Percentiles rank a stretch among this genome's conserved stretches.
phyloP scores from a whole-genome alignment of 805 yeast species.

The Tetrapisispora nanseiensis region DNA sequence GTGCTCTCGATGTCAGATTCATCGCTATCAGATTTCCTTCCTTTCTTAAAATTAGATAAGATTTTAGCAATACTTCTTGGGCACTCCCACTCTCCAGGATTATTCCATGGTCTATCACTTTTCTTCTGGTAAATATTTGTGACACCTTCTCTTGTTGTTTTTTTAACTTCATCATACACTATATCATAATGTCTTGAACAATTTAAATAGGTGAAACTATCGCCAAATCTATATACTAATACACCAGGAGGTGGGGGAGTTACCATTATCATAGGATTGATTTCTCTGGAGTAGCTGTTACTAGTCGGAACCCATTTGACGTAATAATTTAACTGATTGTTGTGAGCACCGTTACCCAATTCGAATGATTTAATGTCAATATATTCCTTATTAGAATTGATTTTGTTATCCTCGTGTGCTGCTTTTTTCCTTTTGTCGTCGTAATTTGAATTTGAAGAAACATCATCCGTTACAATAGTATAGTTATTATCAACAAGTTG shows the following conservation, averaged over 20 bases:
- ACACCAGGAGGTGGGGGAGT: conserved; percentile 87
- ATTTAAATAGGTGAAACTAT: conserved; percentile 75
- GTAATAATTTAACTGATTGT: conserved; percentile 33
- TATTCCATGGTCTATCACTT: conserved; percentile 78
- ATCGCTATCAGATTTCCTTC: too few relatives aligned
- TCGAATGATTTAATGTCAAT: neutral
- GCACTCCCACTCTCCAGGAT: conserved; percentile 54
- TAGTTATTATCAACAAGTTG: neutral
- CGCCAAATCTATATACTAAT: conserved; percentile 72
- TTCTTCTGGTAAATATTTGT: conserved; percentile 26
- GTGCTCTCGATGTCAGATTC: neutral
- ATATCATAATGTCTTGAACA: conserved; percentile 62
- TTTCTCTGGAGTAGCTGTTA: conserved; percentile 29
- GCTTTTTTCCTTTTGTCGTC: neutral
- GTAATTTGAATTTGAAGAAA: neutral
- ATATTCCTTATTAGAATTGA: neutral
- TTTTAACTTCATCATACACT: conserved; percentile 57
- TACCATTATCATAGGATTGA: conserved; percentile 50
- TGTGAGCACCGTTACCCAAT: neutral
- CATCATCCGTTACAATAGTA: neutral
- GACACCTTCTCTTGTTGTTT: conserved; percentile 51
- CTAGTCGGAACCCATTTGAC: conserved; percentile 63
- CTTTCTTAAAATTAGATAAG: conserved; percentile 11
- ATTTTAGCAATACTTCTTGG: conserved; percentile 20
- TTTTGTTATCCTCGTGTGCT: neutral